phyloP scores from a whole-genome alignment of 148 eudicot genomes.

The Silene conica region DNA sequence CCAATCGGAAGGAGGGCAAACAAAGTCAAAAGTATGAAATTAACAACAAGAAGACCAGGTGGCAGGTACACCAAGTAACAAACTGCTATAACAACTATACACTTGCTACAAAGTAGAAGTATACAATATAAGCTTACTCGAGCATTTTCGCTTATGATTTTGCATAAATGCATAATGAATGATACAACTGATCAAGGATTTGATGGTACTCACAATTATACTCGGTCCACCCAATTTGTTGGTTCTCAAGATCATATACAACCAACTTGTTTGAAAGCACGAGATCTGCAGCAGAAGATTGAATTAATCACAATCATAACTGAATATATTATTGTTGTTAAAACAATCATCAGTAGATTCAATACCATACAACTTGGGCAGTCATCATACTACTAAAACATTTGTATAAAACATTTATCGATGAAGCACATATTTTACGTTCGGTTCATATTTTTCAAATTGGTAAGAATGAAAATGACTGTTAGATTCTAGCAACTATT shows the following conservation, averaged over 20 bases:
- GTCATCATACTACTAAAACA: neutral
- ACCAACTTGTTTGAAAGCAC: constrained; percentile 52
- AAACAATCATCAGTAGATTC: neutral
- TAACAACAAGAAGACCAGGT: neutral
- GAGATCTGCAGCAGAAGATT: constrained; percentile 38
- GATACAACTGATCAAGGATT: neutral
- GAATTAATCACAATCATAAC: neutral
- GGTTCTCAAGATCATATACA: constrained; percentile 52
- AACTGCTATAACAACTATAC: neutral
- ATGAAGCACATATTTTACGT: neutral
- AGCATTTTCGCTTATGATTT: neutral
- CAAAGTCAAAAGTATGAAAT: neutral
- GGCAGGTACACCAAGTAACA: neutral
- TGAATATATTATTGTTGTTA: neutral
- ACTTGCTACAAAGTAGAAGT: neutral
- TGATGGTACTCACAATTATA: constrained; percentile 47
- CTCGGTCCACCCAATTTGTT: constrained; percentile 51
- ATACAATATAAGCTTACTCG: neutral
- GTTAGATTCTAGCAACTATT: neutral
- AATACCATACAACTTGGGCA: neutral
- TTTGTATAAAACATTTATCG: neutral
- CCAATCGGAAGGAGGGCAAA: neutral
- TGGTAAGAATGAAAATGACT: neutral
- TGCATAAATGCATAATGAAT: neutral
- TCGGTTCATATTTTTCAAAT: neutral